Evolutionary conservation across 2,329 filamentous ascomycete species (phyloP).

Genomic region (Trichoderma asperellum): DNA sequence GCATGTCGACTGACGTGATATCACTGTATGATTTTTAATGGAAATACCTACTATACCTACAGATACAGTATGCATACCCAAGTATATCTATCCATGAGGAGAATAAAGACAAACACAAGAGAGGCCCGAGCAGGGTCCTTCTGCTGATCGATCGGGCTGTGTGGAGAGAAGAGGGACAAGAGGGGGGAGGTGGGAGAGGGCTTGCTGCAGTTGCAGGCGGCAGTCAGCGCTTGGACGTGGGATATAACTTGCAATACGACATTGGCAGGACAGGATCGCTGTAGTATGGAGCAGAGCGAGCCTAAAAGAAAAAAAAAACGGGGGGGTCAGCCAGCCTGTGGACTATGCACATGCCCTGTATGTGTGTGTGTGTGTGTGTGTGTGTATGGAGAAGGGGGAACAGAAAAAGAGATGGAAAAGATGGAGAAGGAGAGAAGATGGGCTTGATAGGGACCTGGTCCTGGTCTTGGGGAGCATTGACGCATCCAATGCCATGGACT

Average conservation of each 20-base stretch:
- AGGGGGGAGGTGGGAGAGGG: background rate
- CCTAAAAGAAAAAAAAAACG: background rate
- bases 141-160: conserved; percentile 2
- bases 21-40: background rate
- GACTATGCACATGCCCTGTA: background rate
- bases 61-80: background rate
- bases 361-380: background rate
- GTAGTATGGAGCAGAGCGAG: background rate
- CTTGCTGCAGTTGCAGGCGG: background rate
- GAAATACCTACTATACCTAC: background rate
- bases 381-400: background rate
- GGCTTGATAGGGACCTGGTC: background rate
- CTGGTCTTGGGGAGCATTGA: conserved; percentile 1
- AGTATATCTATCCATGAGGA: background rate
- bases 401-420: background rate
- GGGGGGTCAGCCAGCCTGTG: background rate
- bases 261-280: background rate
- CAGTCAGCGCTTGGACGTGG: conserved; percentile 16
- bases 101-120: background rate
- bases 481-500: conserved; percentile 10
- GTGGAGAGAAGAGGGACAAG: background rate
- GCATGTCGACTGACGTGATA: background rate
- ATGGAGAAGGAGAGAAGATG: background rate
- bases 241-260: background rate
- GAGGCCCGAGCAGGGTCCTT: background rate